phyloP scores from a whole-genome alignment of 768 basidiomycete species.

The Postia placenta region DNA sequence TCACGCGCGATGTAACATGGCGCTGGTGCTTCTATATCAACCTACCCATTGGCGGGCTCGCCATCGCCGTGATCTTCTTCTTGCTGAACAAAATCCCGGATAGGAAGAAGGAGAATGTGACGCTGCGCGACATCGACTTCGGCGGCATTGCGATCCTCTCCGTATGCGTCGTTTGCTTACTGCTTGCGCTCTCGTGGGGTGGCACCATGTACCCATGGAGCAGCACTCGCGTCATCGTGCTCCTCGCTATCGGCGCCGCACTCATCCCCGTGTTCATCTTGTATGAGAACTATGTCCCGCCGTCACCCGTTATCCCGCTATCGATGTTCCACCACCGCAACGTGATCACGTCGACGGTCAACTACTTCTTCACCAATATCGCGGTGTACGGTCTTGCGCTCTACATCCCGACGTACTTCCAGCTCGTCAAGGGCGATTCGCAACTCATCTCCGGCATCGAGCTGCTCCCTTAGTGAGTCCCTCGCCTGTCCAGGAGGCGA shows the following conservation, averaged over 20 bases:
- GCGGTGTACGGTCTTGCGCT: constrained; percentile 5
- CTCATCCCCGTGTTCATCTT: constrained; percentile 12
- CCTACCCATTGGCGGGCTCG: constrained; percentile 17
- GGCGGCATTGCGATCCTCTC: constrained; percentile 19
- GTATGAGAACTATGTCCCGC: constrained; percentile 16
- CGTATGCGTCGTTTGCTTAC: constrained; percentile 18
- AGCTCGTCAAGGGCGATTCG: constrained; percentile 4
- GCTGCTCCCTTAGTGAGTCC: constrained; percentile 3
- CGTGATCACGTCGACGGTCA: constrained; percentile 2
- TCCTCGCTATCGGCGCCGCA: constrained; percentile 16
- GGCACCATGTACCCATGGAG: constrained; percentile 15
- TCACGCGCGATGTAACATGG: constrained; percentile 18
- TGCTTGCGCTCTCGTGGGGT: constrained; percentile 21
- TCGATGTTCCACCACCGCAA: constrained; percentile 5
- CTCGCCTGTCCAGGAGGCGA: neutral
- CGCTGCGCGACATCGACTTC: constrained; percentile 19
- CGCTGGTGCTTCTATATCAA: constrained; percentile 22
- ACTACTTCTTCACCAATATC: constrained; percentile 5
- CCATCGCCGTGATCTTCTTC: constrained; percentile 14
- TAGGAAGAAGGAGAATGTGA: constrained; percentile 5
- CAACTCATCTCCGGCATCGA: constrained; percentile 6
- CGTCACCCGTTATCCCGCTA: constrained; percentile 3
- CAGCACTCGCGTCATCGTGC: constrained; percentile 15
- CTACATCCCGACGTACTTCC: constrained; percentile 6
- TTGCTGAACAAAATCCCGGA: constrained; percentile 18